Percentiles rank a stretch among this genome's conserved stretches.
These are phyloP conservation scores for Panaeolus cyanescens DNA, from an alignment of 768 basidiomycete species.

Conservation along the genomic window DNA sequence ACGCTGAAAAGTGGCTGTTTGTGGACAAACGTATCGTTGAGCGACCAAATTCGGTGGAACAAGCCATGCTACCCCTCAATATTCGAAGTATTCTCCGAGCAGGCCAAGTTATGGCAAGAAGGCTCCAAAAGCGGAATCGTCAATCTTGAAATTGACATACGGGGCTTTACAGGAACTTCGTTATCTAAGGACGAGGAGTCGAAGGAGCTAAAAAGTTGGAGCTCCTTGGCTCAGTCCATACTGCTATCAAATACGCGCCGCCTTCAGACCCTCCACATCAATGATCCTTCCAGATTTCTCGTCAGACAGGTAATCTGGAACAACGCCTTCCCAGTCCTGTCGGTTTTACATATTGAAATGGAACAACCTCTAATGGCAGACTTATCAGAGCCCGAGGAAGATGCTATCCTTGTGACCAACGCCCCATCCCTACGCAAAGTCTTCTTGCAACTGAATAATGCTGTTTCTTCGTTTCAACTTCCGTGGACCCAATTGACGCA, in stretches of 20 bases:
- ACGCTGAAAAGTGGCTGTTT: neutral
- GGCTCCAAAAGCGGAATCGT: conserved; percentile 2
- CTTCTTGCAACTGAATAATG: neutral
- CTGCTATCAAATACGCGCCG: neutral
- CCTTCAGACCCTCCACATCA: neutral
- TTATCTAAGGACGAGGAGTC: neutral
- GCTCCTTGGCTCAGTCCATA: neutral
- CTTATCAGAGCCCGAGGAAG: neutral
- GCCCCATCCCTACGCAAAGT: neutral
- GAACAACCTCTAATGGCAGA: neutral
- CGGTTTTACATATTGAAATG: neutral
- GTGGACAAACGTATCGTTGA: neutral
- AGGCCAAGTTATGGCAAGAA: neutral
- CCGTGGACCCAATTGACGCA: neutral
- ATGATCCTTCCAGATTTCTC: neutral
- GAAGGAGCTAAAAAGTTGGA: neutral
- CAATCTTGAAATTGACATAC: conserved; percentile 3
- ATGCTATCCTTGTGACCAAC: neutral
- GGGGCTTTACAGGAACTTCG: neutral
- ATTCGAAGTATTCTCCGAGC: neutral
- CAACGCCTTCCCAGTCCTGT: neutral
- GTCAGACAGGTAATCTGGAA: neutral
- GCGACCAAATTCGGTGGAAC: neutral
- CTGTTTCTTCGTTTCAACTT: neutral
- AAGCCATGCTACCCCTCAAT: neutral